Evolutionary conservation across 2,329 filamentous ascomycete genomes (phyloP), one percentile per base, ranked within the genome.

Genomic region (Coniochaeta sp.): DNA sequence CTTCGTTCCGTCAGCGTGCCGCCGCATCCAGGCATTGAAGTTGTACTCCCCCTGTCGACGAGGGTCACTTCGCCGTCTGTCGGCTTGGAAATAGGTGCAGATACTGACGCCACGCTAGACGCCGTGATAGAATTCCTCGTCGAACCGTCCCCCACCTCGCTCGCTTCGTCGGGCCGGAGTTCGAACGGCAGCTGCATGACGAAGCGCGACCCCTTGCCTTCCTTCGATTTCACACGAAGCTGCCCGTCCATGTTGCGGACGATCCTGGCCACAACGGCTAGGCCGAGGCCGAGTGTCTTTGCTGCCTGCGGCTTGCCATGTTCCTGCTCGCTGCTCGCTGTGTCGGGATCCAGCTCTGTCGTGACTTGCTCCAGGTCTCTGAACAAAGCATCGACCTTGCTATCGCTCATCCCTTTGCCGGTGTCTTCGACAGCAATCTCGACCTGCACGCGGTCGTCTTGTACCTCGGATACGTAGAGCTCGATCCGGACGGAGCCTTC

Each of bases 191-290:
- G 76, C 64, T 90, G 85, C 26, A 96, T 84, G 22, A 91, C 86
- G 64, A 96, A 96, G 58, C 89, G 82, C 19, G 91, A 93, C 0
- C 93, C 92, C 66, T 88, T 89, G 1, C 89, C 89, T 69, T 89
- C 83, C 67, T 95, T 90, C 0, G 91, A 96, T 67, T 92, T 93
- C 1, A 96, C 76, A 1, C 91, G 85, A 33, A 96, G 73, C 68
- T 96, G 92, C 0, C 92, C 93, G 61, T 93, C 88, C 90, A 96
- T 95, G 68, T 92, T 96, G n/a, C 87, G 84, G 34, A 96, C 81
- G 38, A 91, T 90, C 40, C 92, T 85, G 17, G 90, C 89, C n/a
- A 96, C 92, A 14, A 96, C 81, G 0, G 92, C 92, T n/a, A 96
- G 79, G 0, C 92, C 93, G 11, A 96, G 81, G 0, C 93, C 93